These are phyloP conservation scores for Russula sp. DNA, from an alignment of 768 basidiomycete species.

Conservation along the genomic window DNA sequence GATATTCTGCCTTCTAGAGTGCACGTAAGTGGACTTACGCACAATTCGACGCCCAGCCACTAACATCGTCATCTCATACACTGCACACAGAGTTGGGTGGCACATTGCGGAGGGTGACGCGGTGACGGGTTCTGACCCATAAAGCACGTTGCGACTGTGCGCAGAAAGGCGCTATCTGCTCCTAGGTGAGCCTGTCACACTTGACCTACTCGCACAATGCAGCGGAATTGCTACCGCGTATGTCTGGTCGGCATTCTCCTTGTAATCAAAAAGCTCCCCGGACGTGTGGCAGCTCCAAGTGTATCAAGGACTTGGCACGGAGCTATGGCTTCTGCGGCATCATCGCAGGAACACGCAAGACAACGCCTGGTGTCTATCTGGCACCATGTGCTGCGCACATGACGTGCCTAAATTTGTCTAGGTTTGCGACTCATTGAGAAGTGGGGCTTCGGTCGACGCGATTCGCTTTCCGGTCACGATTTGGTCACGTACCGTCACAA, in stretches of 20 bases:
- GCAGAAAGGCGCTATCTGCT: slow-evolving; percentile 86
- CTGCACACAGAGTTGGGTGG: slow-evolving; percentile 75
- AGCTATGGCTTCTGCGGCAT: not conserved
- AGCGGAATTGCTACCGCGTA: slow-evolving; percentile 97
- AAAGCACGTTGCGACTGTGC: slow-evolving; percentile 81
- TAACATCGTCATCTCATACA: not conserved
- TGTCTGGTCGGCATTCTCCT: slow-evolving; percentile 24
- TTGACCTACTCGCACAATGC: slow-evolving; percentile 90
- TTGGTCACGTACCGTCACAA: no score
- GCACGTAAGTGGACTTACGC: not conserved
- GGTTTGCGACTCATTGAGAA: no score
- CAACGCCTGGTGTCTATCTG: not conserved
- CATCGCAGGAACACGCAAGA: not conserved
- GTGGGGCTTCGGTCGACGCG: no score
- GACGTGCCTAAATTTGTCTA: no score
- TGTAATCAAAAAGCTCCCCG: not conserved
- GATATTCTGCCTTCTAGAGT: not conserved
- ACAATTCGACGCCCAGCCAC: not conserved
- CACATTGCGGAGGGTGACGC: slow-evolving; percentile 76
- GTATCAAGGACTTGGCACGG: not conserved
- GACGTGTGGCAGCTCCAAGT: not conserved
- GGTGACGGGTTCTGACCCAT: slow-evolving; percentile 75
- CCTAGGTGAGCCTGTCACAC: slow-evolving; percentile 84
- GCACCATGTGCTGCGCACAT: no score
- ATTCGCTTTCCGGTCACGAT: no score